Evolutionary conservation across 2,329 filamentous ascomycete genomes (phyloP).

Genomic region (Coniella vitis): DNA sequence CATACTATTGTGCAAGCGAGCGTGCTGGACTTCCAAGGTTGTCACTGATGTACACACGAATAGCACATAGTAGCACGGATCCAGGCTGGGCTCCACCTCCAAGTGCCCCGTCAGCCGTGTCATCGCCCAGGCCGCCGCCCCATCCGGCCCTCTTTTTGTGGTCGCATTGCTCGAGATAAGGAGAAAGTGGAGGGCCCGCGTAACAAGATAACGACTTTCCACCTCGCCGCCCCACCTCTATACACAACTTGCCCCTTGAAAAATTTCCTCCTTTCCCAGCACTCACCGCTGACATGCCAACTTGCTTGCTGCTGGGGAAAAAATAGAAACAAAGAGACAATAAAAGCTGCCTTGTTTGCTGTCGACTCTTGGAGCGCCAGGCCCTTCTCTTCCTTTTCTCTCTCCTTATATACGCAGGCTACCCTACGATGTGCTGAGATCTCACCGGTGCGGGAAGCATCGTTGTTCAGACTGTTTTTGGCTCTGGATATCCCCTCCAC

Average conservation of each 20-base stretch:
- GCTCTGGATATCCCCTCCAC: not conserved
- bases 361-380: not conserved
- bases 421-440: slow-evolving; percentile 16
- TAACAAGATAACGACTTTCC: slow-evolving; percentile 8
- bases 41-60: too few species aligned
- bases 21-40: too few species aligned
- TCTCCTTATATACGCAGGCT: not conserved
- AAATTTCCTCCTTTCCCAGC: slow-evolving; percentile 10
- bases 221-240: slow-evolving; percentile 4
- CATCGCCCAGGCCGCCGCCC: not conserved
- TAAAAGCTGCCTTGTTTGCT: not conserved
- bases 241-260: slow-evolving; percentile 5
- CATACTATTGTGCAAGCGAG: too few species aligned
- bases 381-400: not conserved
- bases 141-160: not conserved
- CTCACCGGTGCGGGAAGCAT: slow-evolving; percentile 16
- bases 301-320: too few species aligned
- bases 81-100: too few species aligned
- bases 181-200: not conserved
- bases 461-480: not conserved
- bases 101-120: too few species aligned
- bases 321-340: too few species aligned
- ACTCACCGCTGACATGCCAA: slow-evolving; percentile 1
- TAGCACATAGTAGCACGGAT: too few species aligned
- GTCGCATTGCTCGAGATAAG: not conserved